Evolutionary conservation across 768 basidiomycete genomes (phyloP).

Genomic region (Podaxis pistillaris): DNA sequence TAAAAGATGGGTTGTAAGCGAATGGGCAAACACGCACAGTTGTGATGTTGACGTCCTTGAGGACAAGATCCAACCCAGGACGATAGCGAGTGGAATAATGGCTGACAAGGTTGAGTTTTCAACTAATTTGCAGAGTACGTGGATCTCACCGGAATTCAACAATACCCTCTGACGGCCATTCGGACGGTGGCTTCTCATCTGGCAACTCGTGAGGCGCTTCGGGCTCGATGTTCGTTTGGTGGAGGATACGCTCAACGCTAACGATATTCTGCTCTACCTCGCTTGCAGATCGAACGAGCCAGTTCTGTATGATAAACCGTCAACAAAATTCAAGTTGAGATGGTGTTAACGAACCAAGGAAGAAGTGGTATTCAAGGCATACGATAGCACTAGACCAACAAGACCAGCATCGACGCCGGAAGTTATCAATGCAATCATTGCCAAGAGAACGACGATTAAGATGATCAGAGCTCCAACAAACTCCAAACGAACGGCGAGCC

Average conservation of each 20-base stretch:
- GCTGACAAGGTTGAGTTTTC: slow-evolving; percentile 29
- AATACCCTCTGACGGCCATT: slow-evolving; percentile 74
- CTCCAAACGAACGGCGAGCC: slow-evolving; percentile 83
- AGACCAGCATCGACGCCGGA: slow-evolving; percentile 83
- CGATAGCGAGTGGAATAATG: slow-evolving; percentile 79
- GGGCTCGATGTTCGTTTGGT: slow-evolving; percentile 70
- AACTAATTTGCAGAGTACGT: too few species aligned
- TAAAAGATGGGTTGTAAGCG: not conserved
- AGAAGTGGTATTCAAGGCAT: slow-evolving; percentile 82
- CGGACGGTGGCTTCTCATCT: slow-evolving; percentile 46
- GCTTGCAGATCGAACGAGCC: slow-evolving; percentile 78
- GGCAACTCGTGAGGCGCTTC: slow-evolving; percentile 77
- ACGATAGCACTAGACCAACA: slow-evolving; percentile 83
- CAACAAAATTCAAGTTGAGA: slow-evolving; percentile 2
- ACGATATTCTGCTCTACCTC: slow-evolving; percentile 93
- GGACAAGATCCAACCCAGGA: slow-evolving; percentile 72
- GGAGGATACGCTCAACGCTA: slow-evolving; percentile 82
- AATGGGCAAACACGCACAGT: slow-evolving; percentile 47
- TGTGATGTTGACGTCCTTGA: slow-evolving; percentile 70
- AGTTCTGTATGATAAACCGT: slow-evolving; percentile 47
- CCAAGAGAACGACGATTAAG: slow-evolving; percentile 62
- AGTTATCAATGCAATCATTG: slow-evolving; percentile 69
- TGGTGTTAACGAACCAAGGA: slow-evolving; percentile 54
- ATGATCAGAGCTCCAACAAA: slow-evolving; percentile 83
- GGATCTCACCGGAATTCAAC: slow-evolving; percentile 70